These are phyloP conservation scores for Incumbomyces delicatus DNA, from an alignment of 2,329 filamentous ascomycete genomes.

Conservation along the genomic window DNA sequence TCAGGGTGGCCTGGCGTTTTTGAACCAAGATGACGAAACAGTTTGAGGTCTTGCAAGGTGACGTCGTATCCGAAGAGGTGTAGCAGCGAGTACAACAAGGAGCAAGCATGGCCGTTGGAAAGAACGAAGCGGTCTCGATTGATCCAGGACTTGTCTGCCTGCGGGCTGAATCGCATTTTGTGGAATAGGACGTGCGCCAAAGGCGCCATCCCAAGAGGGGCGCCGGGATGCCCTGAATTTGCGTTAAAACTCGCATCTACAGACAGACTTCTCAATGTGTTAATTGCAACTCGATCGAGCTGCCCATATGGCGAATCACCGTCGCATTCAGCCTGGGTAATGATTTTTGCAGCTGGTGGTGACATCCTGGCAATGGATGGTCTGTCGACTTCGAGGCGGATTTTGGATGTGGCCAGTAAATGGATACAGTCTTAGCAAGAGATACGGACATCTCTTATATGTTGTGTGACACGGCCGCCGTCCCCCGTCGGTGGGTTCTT, in stretches of 20 bases:
- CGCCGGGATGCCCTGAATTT: slow-evolving; percentile 97
- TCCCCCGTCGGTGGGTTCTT: no score
- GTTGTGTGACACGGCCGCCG: no score
- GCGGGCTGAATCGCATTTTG: slow-evolving; percentile 99
- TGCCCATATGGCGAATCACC: no score
- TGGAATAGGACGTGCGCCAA: slow-evolving; percentile 95
- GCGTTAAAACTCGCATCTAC: slow-evolving; percentile 93
- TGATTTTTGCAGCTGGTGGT: no score
- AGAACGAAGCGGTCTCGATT: slow-evolving; percentile 98
- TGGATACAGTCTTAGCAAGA: no score
- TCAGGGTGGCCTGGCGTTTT: slow-evolving; percentile 96
- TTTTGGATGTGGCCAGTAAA: no score
- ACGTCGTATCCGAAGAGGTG: slow-evolving; percentile 90
- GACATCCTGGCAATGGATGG: no score
- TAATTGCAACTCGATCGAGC: background rate
- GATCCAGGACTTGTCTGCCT: slow-evolving; percentile 92
- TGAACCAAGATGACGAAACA: slow-evolving; percentile 59
- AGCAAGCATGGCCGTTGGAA: slow-evolving; percentile 99
- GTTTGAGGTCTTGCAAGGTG: slow-evolving; percentile 83
- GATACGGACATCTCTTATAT: no score
- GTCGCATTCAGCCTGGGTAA: no score
- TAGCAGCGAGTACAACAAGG: slow-evolving; percentile 97
- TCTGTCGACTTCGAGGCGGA: no score
- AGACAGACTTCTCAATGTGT: slow-evolving; percentile 40
- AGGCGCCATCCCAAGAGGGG: slow-evolving; percentile 94